Base-by-base conservation (phyloP, 306 rosid genomes). In the Acacia crassicarpa region DNA sequence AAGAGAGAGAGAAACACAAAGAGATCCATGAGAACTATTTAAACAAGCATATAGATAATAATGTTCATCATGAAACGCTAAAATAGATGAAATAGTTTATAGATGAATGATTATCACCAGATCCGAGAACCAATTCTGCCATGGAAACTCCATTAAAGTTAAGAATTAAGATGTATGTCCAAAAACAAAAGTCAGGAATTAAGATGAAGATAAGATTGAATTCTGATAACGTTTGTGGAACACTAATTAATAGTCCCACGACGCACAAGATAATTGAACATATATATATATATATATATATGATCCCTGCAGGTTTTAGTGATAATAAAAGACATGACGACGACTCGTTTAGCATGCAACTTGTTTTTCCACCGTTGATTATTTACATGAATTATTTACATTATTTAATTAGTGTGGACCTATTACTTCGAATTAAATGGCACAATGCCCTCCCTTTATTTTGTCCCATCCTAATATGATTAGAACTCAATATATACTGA, bases 291-390 rank as follows among this genome's bases (percentile, higher is more conserved):
- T 30, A 30, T 30, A 30, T 65, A 30, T 65, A 38, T 38, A 65
- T 65, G 33, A 32, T 30, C 70, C 43, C 33, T 38, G 41, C 8
- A 63, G 69, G n/a, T 63, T 63, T 27, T 27, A 19, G 63, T n/a
- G 6, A 48, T 1, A 49, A 14, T 9, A 73, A 73, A 40, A 11
- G 25, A 48, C 14, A 48, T 3, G 1, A 49, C 49, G 1, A 49
- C 49, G 40, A 72, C 86, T 83, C 82, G 86, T 72, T 83, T 73
- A 78, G 78, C 86, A 83, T 78, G 86, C 86, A 40, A 72, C 23
- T 72, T 43, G 45, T 49, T 71, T 83, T 33, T 62, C 63, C 35
- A 78, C 86, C 86, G 83, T 83, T 78, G 82, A 78, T 83, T 30
- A 4, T 1, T 27, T 27, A 1, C 68, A 62, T 23, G n/a, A n/a